Evolutionary conservation across 768 basidiomycete species (phyloP), one percentile per base, ranked within the genome.

Genomic region (Termitomyces sp.): DNA sequence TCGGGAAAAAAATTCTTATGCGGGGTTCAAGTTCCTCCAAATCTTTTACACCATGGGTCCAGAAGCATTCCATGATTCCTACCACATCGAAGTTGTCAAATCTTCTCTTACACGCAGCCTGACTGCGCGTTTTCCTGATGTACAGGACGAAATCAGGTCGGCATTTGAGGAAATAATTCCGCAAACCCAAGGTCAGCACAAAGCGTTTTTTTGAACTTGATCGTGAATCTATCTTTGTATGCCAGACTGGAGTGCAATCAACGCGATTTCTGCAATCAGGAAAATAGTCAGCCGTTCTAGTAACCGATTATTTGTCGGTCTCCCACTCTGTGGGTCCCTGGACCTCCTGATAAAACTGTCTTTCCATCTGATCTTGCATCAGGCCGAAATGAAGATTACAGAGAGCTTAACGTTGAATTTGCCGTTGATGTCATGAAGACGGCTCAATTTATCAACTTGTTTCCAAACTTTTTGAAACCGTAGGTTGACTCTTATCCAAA

Each of bases 251-350:
- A 66, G 58, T 7, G 64, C 59, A 4, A 58, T 74, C 2, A 60
- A 64, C 0, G 63, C 67, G 0, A 61, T 68, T 20, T 59, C 67
- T 1, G 70, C 70, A 9, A 61, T 72, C 29, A 69, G 67, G 65
- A 56, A 72, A 29, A 69, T 78, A 31, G 70, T 78, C 8, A 69
- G 66, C 52, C 63, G 77, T 34, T 69, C 73, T 14, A 74, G 68
- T 61, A 79, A 77, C 56, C 69, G 79, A 6, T 56, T 77, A 5
- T 78, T 81, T 58, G 74, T 82, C 32, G 79, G 79, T 0, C 61
- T 74, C 2, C 78, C 79, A 4, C 59, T 79, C 13, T 81, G 79
- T 79, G 55, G 49, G 72, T 63, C 29, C 4, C 14, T 20, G 14
- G 3, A 20, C 20, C n/a, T 27, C 32, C 9, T 24, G 12, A 29